phyloP scores from a whole-genome alignment of 108 stramenopile genomes.

The Cyclotella choctawhatcheeana region DNA sequence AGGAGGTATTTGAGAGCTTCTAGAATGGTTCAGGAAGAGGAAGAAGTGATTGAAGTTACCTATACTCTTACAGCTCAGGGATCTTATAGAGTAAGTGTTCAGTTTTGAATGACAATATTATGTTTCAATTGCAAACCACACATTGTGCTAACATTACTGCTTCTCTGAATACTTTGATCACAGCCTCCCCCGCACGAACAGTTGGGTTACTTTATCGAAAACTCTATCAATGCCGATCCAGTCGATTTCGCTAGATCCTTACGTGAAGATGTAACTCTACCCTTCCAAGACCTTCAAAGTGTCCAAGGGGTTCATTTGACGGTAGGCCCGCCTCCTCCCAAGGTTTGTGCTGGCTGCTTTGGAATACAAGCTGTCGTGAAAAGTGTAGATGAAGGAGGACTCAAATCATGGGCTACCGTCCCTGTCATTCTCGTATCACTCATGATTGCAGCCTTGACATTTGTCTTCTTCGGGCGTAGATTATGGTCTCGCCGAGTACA shows the following conservation, averaged over 20 bases:
- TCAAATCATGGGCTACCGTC: conserved; percentile 27
- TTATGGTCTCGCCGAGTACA: conserved; percentile 7
- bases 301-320: conserved; percentile 24
- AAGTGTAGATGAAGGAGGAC: not conserved
- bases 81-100: conserved; percentile 5
- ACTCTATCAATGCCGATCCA: conserved; percentile 34
- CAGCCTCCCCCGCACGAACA: conserved; percentile 36
- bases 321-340: conserved; percentile 6
- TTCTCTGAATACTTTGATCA: not conserved
- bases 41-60: conserved; percentile 12
- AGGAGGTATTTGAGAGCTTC: conserved; percentile 4
- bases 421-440: conserved; percentile 26
- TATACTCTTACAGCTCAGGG: conserved; percentile 37
- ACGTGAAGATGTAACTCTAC: conserved; percentile 10
- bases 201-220: conserved; percentile 17
- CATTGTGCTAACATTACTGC: not conserved
- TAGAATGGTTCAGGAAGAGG: conserved; percentile 9
- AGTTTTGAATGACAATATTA: not conserved
- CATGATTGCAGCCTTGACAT: conserved; percentile 17
- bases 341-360: not conserved
- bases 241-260: not conserved
- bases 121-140: not conserved
- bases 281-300: conserved; percentile 22
- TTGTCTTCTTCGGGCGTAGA: conserved; percentile 26
- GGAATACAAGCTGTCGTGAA: not conserved